Evolutionary conservation across 2,329 filamentous ascomycete species (phyloP), one percentile per base, ranked within the genome.

Genomic region (Colletotrichum cordylinicola): DNA sequence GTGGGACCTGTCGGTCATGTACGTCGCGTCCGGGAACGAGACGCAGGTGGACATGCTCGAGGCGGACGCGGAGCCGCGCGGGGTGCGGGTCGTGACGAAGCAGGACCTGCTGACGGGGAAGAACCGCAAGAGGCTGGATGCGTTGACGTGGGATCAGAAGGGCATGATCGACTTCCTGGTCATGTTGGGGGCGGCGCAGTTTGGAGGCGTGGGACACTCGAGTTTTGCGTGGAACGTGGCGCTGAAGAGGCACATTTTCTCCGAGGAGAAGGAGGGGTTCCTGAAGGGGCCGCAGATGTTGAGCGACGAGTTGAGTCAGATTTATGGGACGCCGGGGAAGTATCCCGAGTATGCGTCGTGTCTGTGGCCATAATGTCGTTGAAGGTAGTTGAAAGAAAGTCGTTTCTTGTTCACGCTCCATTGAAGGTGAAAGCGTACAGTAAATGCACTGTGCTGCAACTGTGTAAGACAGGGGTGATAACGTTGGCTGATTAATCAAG

Each of bases 211-310:
- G 2, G 82, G 80, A 6, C 78, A 79, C 67, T 82, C 81, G 2
- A 83, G 82, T 61, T 83, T 83, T 58, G 79, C 82, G 7, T 84
- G 82, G 82, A 83, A 79, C 37, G 78, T 84, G 16, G 82, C 82
- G 7, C 73, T 83, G 71, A 81, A 80, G 55, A 79, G 82, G 55
- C 82, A 83, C 70, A 29, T 73, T 24, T 55, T 75, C 37, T 27
- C 37, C 15, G 21, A 48, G 43, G 43, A 56, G 18, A 60, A 21
- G 29, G 37, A 33, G 16, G 48, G n/a, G 4, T 24, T 37, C 12
- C 18, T 58, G 8, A 31, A 60, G 12, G 70, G 43, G 6, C 56
- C 70, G 15, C 73, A 58, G 39, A 64, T 72, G 64, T n/a, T 68
- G 16, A 65, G 58, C 48, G 70, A 73, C 21, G 43, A 73, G 12